Evolutionary conservation across 306 rosid species (phyloP).

Genomic region (Carpinus viminea): DNA sequence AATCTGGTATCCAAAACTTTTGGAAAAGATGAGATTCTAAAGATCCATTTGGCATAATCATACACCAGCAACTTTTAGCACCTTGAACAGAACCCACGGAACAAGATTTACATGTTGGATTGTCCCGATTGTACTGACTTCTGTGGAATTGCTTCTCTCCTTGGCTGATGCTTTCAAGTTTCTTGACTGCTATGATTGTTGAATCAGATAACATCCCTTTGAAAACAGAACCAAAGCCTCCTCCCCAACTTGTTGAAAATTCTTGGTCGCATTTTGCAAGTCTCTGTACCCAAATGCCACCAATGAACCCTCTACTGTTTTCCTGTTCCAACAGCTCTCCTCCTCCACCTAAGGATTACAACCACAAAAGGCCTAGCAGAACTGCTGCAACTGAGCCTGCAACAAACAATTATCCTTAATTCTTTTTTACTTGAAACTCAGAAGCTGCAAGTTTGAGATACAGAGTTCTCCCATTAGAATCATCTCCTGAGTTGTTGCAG

Average conservation of each 20-base stretch:
- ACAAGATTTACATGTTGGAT: too few relatives aligned
- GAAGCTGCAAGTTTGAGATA: too few relatives aligned
- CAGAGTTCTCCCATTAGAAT: too few relatives aligned
- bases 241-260: conserved; percentile 87
- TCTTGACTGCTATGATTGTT: conserved; percentile 54
- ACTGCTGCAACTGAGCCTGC: too few relatives aligned
- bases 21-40: conserved; percentile 24
- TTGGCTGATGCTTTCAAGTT: too few relatives aligned
- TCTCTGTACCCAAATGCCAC: conserved; percentile 72
- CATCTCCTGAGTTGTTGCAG: too few relatives aligned
- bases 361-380: conserved; percentile 36
- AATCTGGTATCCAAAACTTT: conserved; percentile 25
- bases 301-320: conserved; percentile 67
- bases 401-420: too few relatives aligned
- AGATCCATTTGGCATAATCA: conserved; percentile 26
- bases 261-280: conserved; percentile 77
- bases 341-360: conserved; percentile 40
- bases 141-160: too few relatives aligned
- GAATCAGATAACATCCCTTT: conserved; percentile 79
- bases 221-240: conserved; percentile 91
- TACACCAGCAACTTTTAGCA: not conserved
- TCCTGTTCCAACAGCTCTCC: conserved; percentile 38
- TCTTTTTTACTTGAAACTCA: too few relatives aligned
- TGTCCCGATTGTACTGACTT: too few relatives aligned
- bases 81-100: too few relatives aligned